phyloP scores from a whole-genome alignment of 768 basidiomycete genomes.

The Gelatoporia subvermispora region DNA sequence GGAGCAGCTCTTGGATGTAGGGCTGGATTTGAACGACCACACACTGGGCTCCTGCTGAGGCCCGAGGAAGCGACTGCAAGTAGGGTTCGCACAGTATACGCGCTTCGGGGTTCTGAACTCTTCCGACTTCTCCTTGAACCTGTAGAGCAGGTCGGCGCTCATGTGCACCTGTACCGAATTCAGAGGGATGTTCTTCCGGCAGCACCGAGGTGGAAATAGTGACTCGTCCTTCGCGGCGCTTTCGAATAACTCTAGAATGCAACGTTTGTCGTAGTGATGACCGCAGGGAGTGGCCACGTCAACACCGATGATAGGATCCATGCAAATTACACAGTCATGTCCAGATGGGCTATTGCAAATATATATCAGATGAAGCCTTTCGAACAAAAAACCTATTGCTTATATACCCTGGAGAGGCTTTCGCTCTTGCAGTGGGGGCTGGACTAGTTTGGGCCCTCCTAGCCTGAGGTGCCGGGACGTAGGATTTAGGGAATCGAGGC shows the following conservation, averaged over 20 bases:
- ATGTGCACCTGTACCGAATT: slow-evolving; percentile 22
- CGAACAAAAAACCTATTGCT: too few species aligned
- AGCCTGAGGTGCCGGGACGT: too few species aligned
- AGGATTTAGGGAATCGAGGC: too few species aligned
- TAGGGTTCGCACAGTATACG: slow-evolving; percentile 32
- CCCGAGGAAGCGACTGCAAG: slow-evolving; percentile 34
- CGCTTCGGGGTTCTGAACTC: slow-evolving; percentile 32
- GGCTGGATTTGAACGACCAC: neutral
- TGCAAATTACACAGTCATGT: slow-evolving; percentile 31
- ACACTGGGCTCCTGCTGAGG: slow-evolving; percentile 11
- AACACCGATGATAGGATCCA: slow-evolving; percentile 24
- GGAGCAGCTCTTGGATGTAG: neutral
- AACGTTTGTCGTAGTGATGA: slow-evolving; percentile 31
- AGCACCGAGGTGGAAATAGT: slow-evolving; percentile 38
- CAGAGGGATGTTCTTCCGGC: slow-evolving; percentile 27
- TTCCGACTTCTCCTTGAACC: slow-evolving; percentile 21
- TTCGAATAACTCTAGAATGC: slow-evolving; percentile 29
- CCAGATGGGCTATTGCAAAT: neutral
- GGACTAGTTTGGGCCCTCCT: too few species aligned
- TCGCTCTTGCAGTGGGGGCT: too few species aligned
- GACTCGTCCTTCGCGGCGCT: slow-evolving; percentile 31
- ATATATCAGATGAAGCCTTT: too few species aligned
- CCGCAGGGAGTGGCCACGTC: slow-evolving; percentile 30
- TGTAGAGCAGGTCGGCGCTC: slow-evolving; percentile 9
- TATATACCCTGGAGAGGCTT: too few species aligned